These are phyloP conservation scores for Ophiocordyceps robertsii DNA, from an alignment of 2,329 filamentous ascomycete genomes.

Conservation along the genomic window DNA sequence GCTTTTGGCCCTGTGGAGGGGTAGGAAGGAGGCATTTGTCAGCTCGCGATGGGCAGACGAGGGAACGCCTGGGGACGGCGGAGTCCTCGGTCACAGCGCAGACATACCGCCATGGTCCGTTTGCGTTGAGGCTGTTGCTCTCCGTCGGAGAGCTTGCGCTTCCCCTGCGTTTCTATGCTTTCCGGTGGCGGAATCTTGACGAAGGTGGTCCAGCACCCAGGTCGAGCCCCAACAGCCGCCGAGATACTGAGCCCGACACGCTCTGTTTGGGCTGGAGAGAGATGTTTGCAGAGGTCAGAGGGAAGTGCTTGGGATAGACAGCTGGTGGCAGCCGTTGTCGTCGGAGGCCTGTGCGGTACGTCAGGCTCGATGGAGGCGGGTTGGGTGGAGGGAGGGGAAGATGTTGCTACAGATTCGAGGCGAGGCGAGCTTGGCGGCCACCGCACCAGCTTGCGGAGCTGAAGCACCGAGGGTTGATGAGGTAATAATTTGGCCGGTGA, in stretches of 20 bases:
- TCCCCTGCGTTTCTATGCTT: constrained; percentile 42
- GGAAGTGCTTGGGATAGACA: too few species aligned
- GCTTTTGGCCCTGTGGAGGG: constrained; percentile 31
- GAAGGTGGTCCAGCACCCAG: constrained; percentile 17
- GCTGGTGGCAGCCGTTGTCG: too few species aligned
- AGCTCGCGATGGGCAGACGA: not conserved
- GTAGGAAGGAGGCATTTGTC: constrained; percentile 3
- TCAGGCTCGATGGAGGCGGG: too few species aligned
- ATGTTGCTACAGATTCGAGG: too few species aligned
- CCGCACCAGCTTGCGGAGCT: too few species aligned
- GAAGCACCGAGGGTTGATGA: too few species aligned
- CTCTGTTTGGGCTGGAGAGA: not conserved
- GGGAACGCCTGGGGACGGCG: not conserved
- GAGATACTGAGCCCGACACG: constrained; percentile 1
- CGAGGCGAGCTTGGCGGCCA: too few species aligned
- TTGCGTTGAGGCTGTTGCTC: constrained; percentile 43
- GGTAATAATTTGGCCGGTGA: too few species aligned
- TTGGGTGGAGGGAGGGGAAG: too few species aligned
- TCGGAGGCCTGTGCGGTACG: too few species aligned
- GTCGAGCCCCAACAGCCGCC: constrained; percentile 11
- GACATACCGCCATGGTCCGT: constrained; percentile 45
- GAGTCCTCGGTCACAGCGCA: not conserved
- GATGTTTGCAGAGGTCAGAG: not conserved
- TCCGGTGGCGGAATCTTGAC: constrained; percentile 21
- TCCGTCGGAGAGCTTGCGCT: constrained; percentile 53